Base-by-base conservation (phyloP, 2,329 filamentous ascomycete genomes). In the Aspergillus fijiensis region DNA sequence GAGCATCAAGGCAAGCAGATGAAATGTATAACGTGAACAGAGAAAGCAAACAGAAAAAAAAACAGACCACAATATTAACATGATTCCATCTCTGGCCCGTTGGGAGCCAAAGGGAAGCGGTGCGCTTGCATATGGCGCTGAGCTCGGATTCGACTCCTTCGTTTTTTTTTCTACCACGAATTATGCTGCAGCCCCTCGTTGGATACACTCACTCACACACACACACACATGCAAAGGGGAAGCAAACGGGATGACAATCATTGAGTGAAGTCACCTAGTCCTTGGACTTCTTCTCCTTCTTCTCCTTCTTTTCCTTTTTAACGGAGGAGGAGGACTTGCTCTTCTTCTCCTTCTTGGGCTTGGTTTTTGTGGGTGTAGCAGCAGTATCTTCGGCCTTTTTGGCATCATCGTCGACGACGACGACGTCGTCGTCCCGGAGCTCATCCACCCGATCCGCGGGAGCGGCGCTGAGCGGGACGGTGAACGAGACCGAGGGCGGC, bases 261-360 rank as follows among this genome's bases (percentile, higher is more conserved):
- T 35, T 35, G 11, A 4, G 11, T 1, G 31, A 10, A 35, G 33
- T 5, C 50, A 33, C 9, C 39, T 48, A 66, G 25, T 60, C 62
- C 58, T 63, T 64, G 49, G 58, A 59, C 58, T 70, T 68, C 3
- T 68, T 61, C 29, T 63, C 63, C 63, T 69, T 69, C 55, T 69
- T 67, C 12, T 65, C 65, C 4, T 23, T 23, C 23, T 23, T 23
- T 23, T 23, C 52, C 69, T 70, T 19, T 45, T 45, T 19, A 19
- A 19, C 39, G 14, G 39, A 45, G 23, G 65, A 64, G 48, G 65
- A 60, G 33, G 65, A 57, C 56, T 70, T 70, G 52, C 67, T 67
- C 48, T 64, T 60, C 59, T 70, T 67, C 16, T 63, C 59, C 42
- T 58, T 29, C 59, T 66, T 59, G 45, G 50, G 23, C 47, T 69